Conservation (phyloP, 108 stramenopile species). For the Stephanodiscus triporus region DNA sequence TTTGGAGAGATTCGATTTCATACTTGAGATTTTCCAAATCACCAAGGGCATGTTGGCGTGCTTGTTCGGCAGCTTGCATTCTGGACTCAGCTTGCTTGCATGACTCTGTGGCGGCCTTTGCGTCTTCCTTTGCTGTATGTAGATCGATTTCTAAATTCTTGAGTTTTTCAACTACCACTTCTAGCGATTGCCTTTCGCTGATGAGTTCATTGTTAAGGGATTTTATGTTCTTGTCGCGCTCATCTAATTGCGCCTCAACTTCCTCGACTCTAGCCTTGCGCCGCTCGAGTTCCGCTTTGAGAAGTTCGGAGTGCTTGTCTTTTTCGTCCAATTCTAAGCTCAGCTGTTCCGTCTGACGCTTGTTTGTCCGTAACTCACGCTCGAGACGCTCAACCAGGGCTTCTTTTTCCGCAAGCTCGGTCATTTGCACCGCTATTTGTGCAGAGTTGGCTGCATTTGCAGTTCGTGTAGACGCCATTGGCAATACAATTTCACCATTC, state of each 20-base stretch:
- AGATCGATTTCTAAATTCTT: constrained; percentile 28
- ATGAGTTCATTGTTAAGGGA: constrained; percentile 31
- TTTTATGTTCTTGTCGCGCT: constrained; percentile 22
- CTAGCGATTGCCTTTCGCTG: constrained; percentile 17
- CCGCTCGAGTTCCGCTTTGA: constrained; percentile 31
- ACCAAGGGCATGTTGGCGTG: constrained; percentile 20
- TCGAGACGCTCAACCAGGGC: constrained; percentile 27
- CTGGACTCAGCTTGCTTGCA: constrained; percentile 7
- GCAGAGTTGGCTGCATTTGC: not conserved
- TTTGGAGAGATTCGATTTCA: constrained; percentile 34
- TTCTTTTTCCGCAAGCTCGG: constrained; percentile 37
- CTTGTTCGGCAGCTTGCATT: constrained; percentile 25
- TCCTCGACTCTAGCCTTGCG: constrained; percentile 30
- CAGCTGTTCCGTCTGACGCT: constrained; percentile 32
- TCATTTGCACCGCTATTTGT: not conserved
- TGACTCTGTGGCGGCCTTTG: constrained; percentile 21
- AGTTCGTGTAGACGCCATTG: constrained; percentile 15
- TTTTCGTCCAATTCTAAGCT: constrained; percentile 31
- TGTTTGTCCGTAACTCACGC: constrained; percentile 36
- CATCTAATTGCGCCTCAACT: constrained; percentile 31
- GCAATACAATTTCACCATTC: constrained; percentile 5
- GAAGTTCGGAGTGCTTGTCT: constrained; percentile 38
- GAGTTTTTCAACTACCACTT: constrained; percentile 14
- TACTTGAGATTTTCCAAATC: constrained; percentile 40
- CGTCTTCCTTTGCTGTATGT: constrained; percentile 15